Base-by-base conservation (phyloP, 176 grass and related monocot species). In the Elaeis guineensis region DNA sequence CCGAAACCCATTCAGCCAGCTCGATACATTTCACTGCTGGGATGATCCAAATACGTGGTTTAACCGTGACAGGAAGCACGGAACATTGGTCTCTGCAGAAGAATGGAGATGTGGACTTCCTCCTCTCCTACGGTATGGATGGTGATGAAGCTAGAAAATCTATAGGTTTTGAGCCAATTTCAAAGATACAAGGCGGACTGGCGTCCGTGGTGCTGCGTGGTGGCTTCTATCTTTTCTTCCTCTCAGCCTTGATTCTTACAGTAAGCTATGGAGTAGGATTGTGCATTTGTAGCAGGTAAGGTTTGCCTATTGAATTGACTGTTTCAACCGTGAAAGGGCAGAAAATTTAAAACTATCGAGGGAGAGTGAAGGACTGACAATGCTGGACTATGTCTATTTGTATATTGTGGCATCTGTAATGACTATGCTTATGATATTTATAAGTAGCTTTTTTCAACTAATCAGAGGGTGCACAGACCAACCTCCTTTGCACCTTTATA, bases 151-250 rank as follows among this genome's bases (percentile, higher is more conserved):
- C 2, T 23, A 58, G 19, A 49, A 69, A 74, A 57, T 57, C 44
- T 22, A 8, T 69, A 21, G 67, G 58, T 59, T 78, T 80, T 59
- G 74, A 87, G 57, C 75, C 80, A 64, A 73, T 63, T 29, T 30
- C 75, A 15, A 77, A 79, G 49, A 61, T 84, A 16, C 72, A 85
- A 49, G 80, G 49, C 4, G 57, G 85, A 29, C 77, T 70, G 66
- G 71, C 67, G 49, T 60, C 70, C 0, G 63, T 95, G 63, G 74
- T 95, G 30, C 60, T 95, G 51, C 86, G 80, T 24, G 75, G 86
- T 28, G 80, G 86, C 61, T 95, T 90, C 72, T 90, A 68, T 69
- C 79, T 95, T 14, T 84, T 90, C 78, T 87, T 90, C 44, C 56
- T 87, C 50, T 79, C 83, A 1, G 77, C 91, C 58, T 61, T 82